Percentiles rank a stretch among this genome's conserved stretches.
Evolutionary conservation across 129 eudicot genomes (phyloP).

Genomic region (Flaveria linearis): DNA sequence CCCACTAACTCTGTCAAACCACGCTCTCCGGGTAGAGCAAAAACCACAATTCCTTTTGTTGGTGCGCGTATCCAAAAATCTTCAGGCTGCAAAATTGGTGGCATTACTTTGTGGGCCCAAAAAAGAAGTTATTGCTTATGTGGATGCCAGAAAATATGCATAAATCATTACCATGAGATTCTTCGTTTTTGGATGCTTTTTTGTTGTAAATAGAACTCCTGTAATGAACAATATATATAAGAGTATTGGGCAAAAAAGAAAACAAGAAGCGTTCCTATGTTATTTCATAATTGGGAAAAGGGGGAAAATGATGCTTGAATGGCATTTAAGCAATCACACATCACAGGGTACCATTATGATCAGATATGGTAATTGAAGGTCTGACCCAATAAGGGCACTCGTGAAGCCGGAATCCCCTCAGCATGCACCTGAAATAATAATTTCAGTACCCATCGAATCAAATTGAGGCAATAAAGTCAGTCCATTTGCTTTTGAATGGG

Average conservation of each 20-base stretch:
- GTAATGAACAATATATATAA: conserved; percentile 35
- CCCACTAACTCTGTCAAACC: conserved; percentile 83
- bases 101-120: conserved; percentile 8
- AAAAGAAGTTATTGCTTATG: neutral
- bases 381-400: conserved; percentile 95
- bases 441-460: conserved; percentile 23
- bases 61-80: conserved; percentile 89
- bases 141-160: neutral
- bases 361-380: conserved; percentile 85
- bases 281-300: conserved; percentile 1
- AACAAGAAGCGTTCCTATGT: conserved; percentile 3
- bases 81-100: conserved; percentile 67
- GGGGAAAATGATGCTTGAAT: neutral
- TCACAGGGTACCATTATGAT: conserved; percentile 69
- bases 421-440: conserved; percentile 81
- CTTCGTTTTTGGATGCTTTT: conserved; percentile 84
- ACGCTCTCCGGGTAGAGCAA: conserved; percentile 90
- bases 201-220: conserved; percentile 79
- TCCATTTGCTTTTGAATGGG: conserved; percentile 3
- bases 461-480: conserved; percentile 5
- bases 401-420: conserved; percentile 90
- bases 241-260: conserved; percentile 3
- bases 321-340: conserved; percentile 2
- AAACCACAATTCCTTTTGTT: conserved; percentile 73
- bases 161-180: conserved; percentile 70